phyloP scores from a whole-genome alignment of 495 filamentous ascomycete genomes.

The Talaromyces stipitatus region DNA sequence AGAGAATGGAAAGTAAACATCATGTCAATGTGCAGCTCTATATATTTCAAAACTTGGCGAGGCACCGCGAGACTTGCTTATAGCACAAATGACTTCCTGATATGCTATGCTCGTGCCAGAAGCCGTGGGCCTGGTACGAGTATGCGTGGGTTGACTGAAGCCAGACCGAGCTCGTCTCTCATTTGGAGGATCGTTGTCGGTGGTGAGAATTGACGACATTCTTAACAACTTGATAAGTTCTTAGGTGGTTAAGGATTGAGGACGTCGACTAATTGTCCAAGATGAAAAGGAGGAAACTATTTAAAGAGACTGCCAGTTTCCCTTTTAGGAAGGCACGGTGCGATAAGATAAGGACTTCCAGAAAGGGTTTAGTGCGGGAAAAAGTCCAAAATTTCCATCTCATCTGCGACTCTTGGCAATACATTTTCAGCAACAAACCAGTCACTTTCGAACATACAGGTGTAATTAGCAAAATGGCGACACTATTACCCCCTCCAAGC shows the following conservation, averaged over 20 bases:
- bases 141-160: neutral
- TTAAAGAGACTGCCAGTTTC: neutral
- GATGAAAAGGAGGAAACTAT: neutral
- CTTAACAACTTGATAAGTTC: neutral
- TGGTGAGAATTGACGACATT: neutral
- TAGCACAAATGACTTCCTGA: slow-evolving; percentile 80
- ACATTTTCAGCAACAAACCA: neutral
- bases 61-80: slow-evolving; percentile 80
- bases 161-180: neutral
- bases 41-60: slow-evolving; percentile 76
- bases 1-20: slow-evolving; percentile 71
- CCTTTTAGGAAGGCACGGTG: slow-evolving; percentile 5
- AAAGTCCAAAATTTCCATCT: slow-evolving; percentile 6
- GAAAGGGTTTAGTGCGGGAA: slow-evolving; percentile 5
- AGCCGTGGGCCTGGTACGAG: slow-evolving; percentile 37
- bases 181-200: neutral
- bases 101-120: slow-evolving; percentile 64
- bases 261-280: neutral
- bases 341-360: slow-evolving; percentile 3
- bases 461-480: slow-evolving; percentile 64
- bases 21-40: slow-evolving; percentile 57
- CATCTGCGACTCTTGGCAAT: neutral
- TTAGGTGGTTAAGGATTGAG: neutral
- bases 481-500: slow-evolving; percentile 77
- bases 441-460: no score